A percentile compares a stretch with the other conserved stretches of the same genome.
phyloP scores from a whole-genome alignment of 495 filamentous ascomycete genomes.

The Penicillium egyptiacum region DNA sequence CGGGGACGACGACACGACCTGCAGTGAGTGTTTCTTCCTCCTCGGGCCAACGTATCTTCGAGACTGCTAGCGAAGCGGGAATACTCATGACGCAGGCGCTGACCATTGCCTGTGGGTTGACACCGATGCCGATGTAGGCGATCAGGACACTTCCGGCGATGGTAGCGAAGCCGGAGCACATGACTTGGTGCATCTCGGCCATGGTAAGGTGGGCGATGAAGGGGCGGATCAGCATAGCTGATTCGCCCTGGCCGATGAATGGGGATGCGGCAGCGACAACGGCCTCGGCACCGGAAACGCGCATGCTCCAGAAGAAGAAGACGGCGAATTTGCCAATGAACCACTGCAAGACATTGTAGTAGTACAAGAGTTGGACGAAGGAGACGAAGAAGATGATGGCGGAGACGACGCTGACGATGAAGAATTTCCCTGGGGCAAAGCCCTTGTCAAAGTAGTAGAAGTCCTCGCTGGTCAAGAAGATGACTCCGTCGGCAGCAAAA shows the following conservation, averaged over 20 bases:
- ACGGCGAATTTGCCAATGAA: conserved; percentile 79
- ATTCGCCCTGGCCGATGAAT: conserved; percentile 93
- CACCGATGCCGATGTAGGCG: conserved; percentile 75
- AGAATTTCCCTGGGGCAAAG: conserved; percentile 50
- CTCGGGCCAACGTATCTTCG: conserved; percentile 86
- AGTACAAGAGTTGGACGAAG: conserved; percentile 78
- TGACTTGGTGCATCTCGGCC: conserved; percentile 86
- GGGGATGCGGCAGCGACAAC: conserved; percentile 92
- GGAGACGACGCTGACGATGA: conserved; percentile 70
- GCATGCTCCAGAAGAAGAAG: conserved; percentile 88
- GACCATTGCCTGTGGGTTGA: conserved; percentile 82
- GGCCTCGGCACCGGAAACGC: conserved; percentile 89
- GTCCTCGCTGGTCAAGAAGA: conserved; percentile 62
- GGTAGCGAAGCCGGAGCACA: conserved; percentile 74
- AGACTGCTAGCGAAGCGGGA: conserved; percentile 80
- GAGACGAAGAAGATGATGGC: conserved; percentile 93
- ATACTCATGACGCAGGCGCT: conserved; percentile 91
- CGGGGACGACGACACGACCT: conserved; percentile 74
- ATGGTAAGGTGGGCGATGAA: conserved; percentile 79
- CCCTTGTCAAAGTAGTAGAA: conserved; percentile 29
- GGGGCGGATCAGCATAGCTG: conserved; percentile 85
- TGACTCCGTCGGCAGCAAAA: conserved; percentile 66
- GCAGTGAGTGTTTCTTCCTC: conserved; percentile 80
- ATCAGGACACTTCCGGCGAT: conserved; percentile 75
- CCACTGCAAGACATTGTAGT: conserved; percentile 80